Percentiles rank a stretch among this genome's conserved stretches.
Conservation (phyloP, 2,329 filamentous ascomycete species). For the Rhinocladiella mackenziei region DNA sequence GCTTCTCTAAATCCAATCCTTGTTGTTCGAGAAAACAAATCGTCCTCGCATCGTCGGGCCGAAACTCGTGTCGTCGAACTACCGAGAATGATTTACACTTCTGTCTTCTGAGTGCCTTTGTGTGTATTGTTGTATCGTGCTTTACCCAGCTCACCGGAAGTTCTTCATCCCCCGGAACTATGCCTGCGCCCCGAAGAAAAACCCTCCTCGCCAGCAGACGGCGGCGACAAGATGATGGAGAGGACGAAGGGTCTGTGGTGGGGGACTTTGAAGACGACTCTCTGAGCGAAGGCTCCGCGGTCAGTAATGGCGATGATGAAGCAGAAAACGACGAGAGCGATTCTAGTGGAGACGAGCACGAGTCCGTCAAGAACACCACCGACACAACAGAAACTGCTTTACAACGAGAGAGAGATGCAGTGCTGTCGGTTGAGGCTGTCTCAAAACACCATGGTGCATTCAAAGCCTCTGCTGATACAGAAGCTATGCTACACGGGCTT, state of each 20-base stretch:
- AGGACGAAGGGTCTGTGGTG: slow-evolving; percentile 47
- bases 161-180: slow-evolving; percentile 26
- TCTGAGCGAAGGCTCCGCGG: slow-evolving; percentile 57
- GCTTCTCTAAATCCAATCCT: slow-evolving; percentile 9
- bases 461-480: slow-evolving; percentile 47
- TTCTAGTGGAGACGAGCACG: slow-evolving; percentile 50
- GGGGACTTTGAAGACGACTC: slow-evolving; percentile 58
- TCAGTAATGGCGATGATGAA: slow-evolving; percentile 56
- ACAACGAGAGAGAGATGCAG: neutral
- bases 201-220: slow-evolving; percentile 45
- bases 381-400: neutral
- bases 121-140: slow-evolving; percentile 1
- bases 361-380: slow-evolving; percentile 28
- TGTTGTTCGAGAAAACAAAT: slow-evolving; percentile 4
- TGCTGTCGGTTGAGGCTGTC: neutral
- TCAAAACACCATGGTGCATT: slow-evolving; percentile 6
- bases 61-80: slow-evolving; percentile 11
- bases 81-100: slow-evolving; percentile 16
- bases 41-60: slow-evolving; percentile 15
- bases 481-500: slow-evolving; percentile 59
- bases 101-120: slow-evolving; percentile 1
- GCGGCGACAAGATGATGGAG: slow-evolving; percentile 47
- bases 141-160: neutral
- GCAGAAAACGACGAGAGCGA: slow-evolving; percentile 58
- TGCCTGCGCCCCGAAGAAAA: slow-evolving; percentile 43